These are phyloP conservation scores for Prosopis cineraria DNA, from an alignment of 306 rosid genomes.

Conservation along the genomic window DNA sequence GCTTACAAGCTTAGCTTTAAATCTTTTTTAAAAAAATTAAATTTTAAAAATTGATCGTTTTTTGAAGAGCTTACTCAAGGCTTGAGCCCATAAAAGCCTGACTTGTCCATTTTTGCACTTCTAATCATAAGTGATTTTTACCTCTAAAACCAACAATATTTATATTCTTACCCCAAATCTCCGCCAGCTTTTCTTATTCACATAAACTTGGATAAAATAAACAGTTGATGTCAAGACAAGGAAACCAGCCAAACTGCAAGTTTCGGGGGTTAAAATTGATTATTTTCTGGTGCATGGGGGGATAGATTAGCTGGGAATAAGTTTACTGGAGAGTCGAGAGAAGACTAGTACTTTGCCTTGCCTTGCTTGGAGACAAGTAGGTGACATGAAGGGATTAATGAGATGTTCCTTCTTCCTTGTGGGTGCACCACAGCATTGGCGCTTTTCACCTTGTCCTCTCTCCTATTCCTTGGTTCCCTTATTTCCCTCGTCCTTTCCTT, in stretches of 20 bases:
- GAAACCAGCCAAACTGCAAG: not conserved
- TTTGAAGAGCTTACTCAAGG: too few species aligned
- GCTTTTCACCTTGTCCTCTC: conserved; percentile 43
- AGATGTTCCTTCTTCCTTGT: too few species aligned
- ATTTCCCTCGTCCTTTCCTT: not conserved
- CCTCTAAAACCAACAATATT: not conserved
- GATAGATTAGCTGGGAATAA: not conserved
- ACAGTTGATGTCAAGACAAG: not conserved
- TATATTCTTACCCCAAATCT: not conserved
- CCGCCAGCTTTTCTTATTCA: not conserved
- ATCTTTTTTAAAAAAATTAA: too few species aligned
- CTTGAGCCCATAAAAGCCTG: too few species aligned
- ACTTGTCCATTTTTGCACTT: too few species aligned
- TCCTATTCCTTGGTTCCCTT: conserved; percentile 21
- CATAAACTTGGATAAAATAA: not conserved
- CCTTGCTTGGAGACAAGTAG: conserved; percentile 28
- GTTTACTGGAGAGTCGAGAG: conserved; percentile 12
- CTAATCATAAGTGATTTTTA: not conserved
- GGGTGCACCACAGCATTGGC: too few species aligned
- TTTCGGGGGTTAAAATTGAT: too few species aligned
- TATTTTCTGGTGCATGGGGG: not conserved
- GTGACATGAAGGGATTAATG: conserved; percentile 35
- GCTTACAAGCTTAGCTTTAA: too few species aligned
- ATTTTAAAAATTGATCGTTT: too few species aligned
- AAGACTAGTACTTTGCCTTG: conserved; percentile 41